Evolutionary conservation across 2,329 filamentous ascomycete genomes (phyloP).

Genomic region (Thielaviopsis ethacetica): DNA sequence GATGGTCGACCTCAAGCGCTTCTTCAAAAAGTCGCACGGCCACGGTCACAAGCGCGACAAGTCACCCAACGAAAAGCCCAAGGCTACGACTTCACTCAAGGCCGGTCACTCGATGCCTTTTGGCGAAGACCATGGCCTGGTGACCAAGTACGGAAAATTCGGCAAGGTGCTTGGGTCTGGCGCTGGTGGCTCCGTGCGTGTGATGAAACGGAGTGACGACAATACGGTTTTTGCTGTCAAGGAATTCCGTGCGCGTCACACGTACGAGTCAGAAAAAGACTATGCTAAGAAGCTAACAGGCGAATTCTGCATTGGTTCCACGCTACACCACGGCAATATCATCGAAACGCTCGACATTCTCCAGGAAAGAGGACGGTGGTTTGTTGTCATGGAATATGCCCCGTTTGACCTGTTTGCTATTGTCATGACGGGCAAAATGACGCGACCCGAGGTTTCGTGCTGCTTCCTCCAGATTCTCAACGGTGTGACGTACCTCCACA

Average conservation of each 20-base stretch:
- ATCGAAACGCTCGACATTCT: slow-evolving; percentile 97
- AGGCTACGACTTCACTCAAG: slow-evolving; percentile 40
- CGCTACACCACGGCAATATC: slow-evolving; percentile 91
- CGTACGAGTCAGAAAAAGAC: slow-evolving; percentile 85
- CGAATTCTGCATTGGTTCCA: slow-evolving; percentile 95
- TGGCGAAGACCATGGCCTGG: slow-evolving; percentile 78
- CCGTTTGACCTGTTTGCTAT: slow-evolving; percentile 93
- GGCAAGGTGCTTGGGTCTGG: slow-evolving; percentile 87
- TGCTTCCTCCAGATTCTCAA: slow-evolving; percentile 88
- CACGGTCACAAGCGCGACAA: slow-evolving; percentile 52
- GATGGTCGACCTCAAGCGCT: slow-evolving; percentile 92
- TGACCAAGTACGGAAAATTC: slow-evolving; percentile 88
- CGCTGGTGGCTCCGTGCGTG: slow-evolving; percentile 79
- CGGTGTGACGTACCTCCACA: slow-evolving; percentile 86
- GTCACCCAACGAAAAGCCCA: slow-evolving; percentile 41
- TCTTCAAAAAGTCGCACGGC: slow-evolving; percentile 57
- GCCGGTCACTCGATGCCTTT: slow-evolving; percentile 51
- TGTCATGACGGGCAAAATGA: slow-evolving; percentile 98
- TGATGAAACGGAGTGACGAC: slow-evolving; percentile 89
- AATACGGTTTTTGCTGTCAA: slow-evolving; percentile 93
- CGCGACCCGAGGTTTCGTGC: slow-evolving; percentile 75
- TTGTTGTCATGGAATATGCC: slow-evolving; percentile 97
- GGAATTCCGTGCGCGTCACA: slow-evolving; percentile 82
- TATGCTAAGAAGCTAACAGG: slow-evolving; percentile 97
- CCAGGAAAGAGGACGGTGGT: slow-evolving; percentile 87